Percentiles rank a stretch among this genome's conserved stretches.
These are phyloP conservation scores for Tirmania nivea DNA, from an alignment of 495 filamentous ascomycete species.

Conservation along the genomic window DNA sequence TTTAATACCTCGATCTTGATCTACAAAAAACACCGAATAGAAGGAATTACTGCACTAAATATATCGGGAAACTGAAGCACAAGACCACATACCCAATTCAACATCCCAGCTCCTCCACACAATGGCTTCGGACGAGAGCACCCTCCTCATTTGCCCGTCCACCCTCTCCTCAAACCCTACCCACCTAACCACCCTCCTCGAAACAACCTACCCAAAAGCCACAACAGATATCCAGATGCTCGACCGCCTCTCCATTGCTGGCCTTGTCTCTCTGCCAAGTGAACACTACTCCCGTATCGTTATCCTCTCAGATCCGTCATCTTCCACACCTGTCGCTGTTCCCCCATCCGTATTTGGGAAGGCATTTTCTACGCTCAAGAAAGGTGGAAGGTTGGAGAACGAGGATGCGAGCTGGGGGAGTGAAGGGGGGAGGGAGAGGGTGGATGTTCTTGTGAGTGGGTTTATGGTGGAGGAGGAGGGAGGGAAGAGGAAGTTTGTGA, in stretches of 20 bases:
- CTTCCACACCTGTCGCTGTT: constrained; percentile 24
- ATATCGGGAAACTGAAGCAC: no score
- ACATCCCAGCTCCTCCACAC: not conserved
- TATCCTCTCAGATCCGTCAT: constrained; percentile 56
- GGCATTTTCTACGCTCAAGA: constrained; percentile 50
- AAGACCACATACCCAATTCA: no score
- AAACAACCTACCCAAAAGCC: constrained; percentile 41
- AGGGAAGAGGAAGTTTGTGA: constrained; percentile 27
- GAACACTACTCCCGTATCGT: constrained; percentile 66
- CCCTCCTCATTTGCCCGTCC: constrained; percentile 51
- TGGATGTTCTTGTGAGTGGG: constrained; percentile 66
- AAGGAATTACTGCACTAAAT: no score
- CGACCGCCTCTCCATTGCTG: constrained; percentile 58
- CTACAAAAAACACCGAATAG: no score
- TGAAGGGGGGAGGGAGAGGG: constrained; percentile 25
- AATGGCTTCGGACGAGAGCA: constrained; percentile 22
- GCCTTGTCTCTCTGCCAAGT: constrained; percentile 54
- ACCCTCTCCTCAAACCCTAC: constrained; percentile 47
- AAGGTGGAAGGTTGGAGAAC: constrained; percentile 31
- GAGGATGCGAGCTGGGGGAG: constrained; percentile 15
- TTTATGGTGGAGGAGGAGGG: constrained; percentile 36
- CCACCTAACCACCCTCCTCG: constrained; percentile 34
- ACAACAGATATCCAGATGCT: constrained; percentile 92
- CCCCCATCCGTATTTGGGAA: constrained; percentile 34
- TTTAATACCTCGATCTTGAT: no score